These are phyloP conservation scores for Apiospora marii DNA, from an alignment of 2,329 filamentous ascomycete genomes.

Conservation along the genomic window DNA sequence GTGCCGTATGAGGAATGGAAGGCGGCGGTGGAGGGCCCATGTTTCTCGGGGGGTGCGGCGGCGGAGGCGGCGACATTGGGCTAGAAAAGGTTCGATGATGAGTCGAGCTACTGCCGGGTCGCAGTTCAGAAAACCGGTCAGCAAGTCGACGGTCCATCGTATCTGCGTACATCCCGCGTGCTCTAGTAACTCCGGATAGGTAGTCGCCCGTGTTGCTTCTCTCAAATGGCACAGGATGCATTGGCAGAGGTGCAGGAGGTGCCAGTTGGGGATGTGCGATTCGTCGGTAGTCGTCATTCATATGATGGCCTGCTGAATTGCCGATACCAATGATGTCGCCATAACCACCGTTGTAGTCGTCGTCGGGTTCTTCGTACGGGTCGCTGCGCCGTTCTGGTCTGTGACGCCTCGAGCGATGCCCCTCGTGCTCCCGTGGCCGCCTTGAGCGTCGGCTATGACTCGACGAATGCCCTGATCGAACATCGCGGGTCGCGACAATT, in stretches of 20 bases:
- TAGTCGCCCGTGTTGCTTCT: constrained; percentile 50
- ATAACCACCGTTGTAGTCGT: constrained; percentile 47
- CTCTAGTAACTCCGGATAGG: constrained; percentile 51
- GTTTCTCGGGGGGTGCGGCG: constrained; percentile 32
- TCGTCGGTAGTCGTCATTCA: constrained; percentile 66
- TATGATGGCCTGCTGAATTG: constrained; percentile 63
- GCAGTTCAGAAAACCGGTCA: constrained; percentile 57
- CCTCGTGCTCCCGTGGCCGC: constrained; percentile 52
- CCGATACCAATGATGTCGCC: constrained; percentile 54
- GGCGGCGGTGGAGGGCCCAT: constrained; percentile 38
- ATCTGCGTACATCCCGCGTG: constrained; percentile 49
- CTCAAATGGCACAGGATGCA: constrained; percentile 43
- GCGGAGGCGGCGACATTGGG: constrained; percentile 36
- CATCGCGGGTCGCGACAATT: background rate
- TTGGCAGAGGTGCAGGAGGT: constrained; percentile 44
- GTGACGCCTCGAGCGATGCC: constrained; percentile 56
- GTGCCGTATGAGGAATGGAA: constrained; percentile 35
- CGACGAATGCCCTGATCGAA: background rate
- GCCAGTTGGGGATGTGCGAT: constrained; percentile 47
- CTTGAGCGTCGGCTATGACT: constrained; percentile 36
- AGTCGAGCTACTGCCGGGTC: constrained; percentile 40
- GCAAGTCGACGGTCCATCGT: constrained; percentile 60
- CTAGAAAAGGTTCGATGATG: constrained; percentile 38
- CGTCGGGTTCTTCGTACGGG: constrained; percentile 42
- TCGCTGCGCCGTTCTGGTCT: constrained; percentile 58